phyloP scores from a whole-genome alignment of 2,329 filamentous ascomycete genomes.

The Botryotinia calthae region DNA sequence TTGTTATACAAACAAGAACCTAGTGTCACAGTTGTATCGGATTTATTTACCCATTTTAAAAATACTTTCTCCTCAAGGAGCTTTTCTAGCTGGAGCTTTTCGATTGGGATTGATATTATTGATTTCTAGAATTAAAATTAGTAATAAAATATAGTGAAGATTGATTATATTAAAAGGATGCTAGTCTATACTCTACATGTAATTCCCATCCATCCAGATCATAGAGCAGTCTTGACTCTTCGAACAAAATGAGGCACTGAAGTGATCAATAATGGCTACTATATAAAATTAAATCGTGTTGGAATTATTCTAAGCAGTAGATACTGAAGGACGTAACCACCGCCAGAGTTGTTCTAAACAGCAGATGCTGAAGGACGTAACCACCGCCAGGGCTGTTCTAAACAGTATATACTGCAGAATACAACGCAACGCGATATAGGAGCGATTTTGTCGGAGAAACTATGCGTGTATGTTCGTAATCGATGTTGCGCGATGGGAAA shows the following conservation, averaged over 20 bases:
- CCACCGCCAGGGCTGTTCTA: background rate
- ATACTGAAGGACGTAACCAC: slow-evolving; percentile 7
- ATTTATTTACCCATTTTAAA: slow-evolving; percentile 8
- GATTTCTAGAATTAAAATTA: background rate
- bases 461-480: background rate
- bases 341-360: background rate
- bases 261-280: slow-evolving; percentile 1
- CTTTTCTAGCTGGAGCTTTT: background rate
- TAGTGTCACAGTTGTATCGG: background rate
- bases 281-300: background rate
- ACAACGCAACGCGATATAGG: slow-evolving; percentile 2
- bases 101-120: background rate
- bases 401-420: background rate
- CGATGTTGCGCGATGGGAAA: background rate
- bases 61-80: slow-evolving; percentile 1
- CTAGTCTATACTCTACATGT: slow-evolving; percentile 11
- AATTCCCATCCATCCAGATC: slow-evolving; percentile 12
- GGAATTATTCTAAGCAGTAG: background rate
- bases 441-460: background rate
- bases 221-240: slow-evolving; percentile 19
- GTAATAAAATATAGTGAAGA: slow-evolving; percentile 2
- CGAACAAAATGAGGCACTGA: background rate
- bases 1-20: background rate
- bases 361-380: background rate
- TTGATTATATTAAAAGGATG: background rate